Conservation (phyloP, 1,284 basidiomycete species). For the Cystobasidiaceae sp. region DNA sequence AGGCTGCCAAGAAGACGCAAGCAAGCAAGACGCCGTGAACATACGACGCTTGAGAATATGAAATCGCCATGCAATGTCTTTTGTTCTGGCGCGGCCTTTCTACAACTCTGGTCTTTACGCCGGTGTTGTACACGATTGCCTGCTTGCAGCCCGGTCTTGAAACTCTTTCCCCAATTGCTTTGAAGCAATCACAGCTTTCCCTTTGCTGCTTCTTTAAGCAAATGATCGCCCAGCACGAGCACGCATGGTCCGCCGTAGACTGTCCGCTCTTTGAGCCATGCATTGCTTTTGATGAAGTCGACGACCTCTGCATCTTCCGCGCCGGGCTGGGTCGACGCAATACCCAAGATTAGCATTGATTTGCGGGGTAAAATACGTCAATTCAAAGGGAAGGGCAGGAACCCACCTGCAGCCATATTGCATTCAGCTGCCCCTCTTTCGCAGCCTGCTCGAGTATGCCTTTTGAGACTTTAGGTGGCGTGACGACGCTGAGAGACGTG, state of each 20-base stretch:
- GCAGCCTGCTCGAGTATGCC: conserved; percentile 20
- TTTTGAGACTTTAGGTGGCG: conserved; percentile 27
- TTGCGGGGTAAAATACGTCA: neutral
- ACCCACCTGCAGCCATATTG: conserved; percentile 24
- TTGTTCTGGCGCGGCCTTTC: too few relatives aligned
- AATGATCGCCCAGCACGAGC: conserved; percentile 21
- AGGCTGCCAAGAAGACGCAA: neutral
- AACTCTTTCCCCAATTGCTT: neutral
- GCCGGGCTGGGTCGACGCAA: conserved; percentile 13
- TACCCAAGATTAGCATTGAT: neutral
- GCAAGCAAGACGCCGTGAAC: neutral
- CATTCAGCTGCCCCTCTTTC: conserved; percentile 6
- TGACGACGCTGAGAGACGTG: conserved; percentile 16
- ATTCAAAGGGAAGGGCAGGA: neutral
- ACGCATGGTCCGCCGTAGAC: conserved; percentile 30
- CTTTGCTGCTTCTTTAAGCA: conserved; percentile 10
- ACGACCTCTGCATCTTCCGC: conserved; percentile 21
- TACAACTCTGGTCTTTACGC: too few relatives aligned
- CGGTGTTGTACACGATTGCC: too few relatives aligned
- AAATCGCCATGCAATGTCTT: too few relatives aligned
- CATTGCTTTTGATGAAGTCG: conserved; percentile 5
- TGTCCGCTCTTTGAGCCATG: conserved; percentile 19
- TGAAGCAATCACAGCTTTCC: conserved; percentile 10
- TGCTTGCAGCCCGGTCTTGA: neutral
- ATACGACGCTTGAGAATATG: too few relatives aligned